Conservation (phyloP, 2,329 filamentous ascomycete genomes). For the Apiospora arundinis region DNA sequence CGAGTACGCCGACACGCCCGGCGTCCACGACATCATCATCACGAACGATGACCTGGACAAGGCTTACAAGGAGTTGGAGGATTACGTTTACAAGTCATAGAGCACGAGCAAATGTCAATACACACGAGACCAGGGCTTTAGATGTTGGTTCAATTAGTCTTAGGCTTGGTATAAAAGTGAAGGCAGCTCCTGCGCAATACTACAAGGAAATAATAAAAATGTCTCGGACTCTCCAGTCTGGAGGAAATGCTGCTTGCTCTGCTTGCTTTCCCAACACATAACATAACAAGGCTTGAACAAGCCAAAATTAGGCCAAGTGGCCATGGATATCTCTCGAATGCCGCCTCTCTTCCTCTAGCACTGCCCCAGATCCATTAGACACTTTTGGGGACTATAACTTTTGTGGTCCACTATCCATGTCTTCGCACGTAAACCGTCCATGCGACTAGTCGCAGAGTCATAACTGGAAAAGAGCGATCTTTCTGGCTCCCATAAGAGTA, state of each 20-base stretch:
- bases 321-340: conserved; percentile 20
- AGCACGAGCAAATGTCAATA: neutral
- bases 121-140: conserved; percentile 19
- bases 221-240: conserved; percentile 43
- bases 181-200: conserved; percentile 46
- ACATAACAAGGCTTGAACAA: conserved; percentile 42
- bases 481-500: neutral
- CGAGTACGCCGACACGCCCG: conserved; percentile 71
- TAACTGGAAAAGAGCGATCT: conserved; percentile 27
- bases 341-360: conserved; percentile 28
- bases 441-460: conserved; percentile 31
- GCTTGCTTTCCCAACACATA: conserved; percentile 42
- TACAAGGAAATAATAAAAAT: conserved; percentile 54
- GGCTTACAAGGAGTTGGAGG: conserved; percentile 60
- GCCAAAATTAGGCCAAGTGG: conserved; percentile 31
- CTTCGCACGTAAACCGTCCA: conserved; percentile 27
- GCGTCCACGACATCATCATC: conserved; percentile 69
- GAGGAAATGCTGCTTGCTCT: conserved; percentile 43
- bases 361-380: conserved; percentile 29
- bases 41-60: conserved; percentile 65
- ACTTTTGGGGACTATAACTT: conserved; percentile 13
- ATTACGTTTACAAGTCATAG: conserved; percentile 50
- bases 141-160: conserved; percentile 48
- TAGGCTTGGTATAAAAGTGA: conserved; percentile 40
- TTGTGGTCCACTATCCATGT: conserved; percentile 26